Conservation (phyloP, 2,329 filamentous ascomycete species). For the Sordariomycetes sp. region DNA sequence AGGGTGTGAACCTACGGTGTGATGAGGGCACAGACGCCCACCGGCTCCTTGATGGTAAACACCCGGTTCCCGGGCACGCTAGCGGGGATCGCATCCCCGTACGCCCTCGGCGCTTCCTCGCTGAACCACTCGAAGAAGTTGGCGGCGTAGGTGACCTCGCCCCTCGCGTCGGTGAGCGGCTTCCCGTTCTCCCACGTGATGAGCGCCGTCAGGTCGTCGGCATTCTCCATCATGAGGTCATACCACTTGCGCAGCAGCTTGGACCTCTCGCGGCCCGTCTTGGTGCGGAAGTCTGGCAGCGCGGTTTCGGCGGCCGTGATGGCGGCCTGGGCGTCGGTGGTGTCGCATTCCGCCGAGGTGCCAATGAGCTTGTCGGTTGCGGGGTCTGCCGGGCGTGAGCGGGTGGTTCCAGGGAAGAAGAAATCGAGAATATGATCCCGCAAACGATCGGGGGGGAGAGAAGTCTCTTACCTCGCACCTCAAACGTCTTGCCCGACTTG, state of each 20-base stretch:
- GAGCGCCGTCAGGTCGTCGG: constrained; percentile 66
- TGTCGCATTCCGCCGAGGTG: constrained; percentile 71
- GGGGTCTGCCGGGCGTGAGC: constrained; percentile 46
- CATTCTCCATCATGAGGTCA: constrained; percentile 64
- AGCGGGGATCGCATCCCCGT: constrained; percentile 34
- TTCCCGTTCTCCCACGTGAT: constrained; percentile 89
- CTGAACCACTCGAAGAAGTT: constrained; percentile 52
- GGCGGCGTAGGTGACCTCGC: constrained; percentile 44
- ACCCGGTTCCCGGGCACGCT: constrained; percentile 43
- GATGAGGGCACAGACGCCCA: constrained; percentile 20
- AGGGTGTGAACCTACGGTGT: constrained; percentile 11
- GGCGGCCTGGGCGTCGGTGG: constrained; percentile 64
- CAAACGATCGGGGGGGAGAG: not conserved
- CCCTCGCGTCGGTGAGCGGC: constrained; percentile 45
- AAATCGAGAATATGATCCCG: no score
- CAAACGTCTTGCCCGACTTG: constrained; percentile 80
- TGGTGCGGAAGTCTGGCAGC: constrained; percentile 55
- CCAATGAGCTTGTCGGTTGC: constrained; percentile 71
- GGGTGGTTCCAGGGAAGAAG: not conserved
- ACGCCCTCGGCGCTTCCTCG: constrained; percentile 45
- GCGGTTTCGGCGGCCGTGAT: constrained; percentile 74
- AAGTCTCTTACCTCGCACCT: constrained; percentile 50
- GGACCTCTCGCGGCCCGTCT: constrained; percentile 61
- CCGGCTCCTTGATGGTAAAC: constrained; percentile 17
- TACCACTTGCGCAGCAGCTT: constrained; percentile 70